These are phyloP conservation scores for Bolboschoenoplectus hybrid DNA, from an alignment of 202 grass and related monocot genomes.

Conservation along the genomic window DNA sequence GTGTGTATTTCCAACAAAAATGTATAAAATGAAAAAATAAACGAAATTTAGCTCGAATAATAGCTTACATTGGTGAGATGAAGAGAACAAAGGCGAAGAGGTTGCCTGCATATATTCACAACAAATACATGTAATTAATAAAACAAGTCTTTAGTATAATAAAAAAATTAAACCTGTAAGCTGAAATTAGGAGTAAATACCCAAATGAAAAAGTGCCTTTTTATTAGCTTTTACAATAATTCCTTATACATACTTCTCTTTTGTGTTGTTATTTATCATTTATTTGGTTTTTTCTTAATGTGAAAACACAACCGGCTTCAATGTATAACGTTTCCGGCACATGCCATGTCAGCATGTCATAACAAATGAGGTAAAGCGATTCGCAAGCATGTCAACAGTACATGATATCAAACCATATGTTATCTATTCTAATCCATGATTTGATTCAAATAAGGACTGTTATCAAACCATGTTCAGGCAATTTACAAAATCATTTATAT, in stretches of 20 bases:
- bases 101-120: slow-evolving; percentile 68
- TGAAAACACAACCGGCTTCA: not conserved
- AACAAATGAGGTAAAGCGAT: not conserved
- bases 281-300: not conserved
- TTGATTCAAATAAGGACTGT: too few relatives aligned
- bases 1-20: not conserved
- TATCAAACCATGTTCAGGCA: not conserved
- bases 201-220: not conserved
- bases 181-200: not conserved
- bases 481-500: not conserved
- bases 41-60: not conserved
- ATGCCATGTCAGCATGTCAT: not conserved
- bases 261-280: not conserved
- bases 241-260: not conserved
- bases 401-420: not conserved
- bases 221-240: not conserved
- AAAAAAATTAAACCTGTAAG: not conserved
- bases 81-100: slow-evolving; percentile 83
- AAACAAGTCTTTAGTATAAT: not conserved
- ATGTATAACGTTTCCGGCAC: not conserved
- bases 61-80: slow-evolving; percentile 79
- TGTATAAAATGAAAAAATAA: not conserved
- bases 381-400: not conserved
- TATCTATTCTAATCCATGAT: not conserved
- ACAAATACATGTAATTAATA: not conserved